Evolutionary conservation across 2,329 filamentous ascomycete genomes (phyloP).

Genomic region (Zymoseptoria crescenta): DNA sequence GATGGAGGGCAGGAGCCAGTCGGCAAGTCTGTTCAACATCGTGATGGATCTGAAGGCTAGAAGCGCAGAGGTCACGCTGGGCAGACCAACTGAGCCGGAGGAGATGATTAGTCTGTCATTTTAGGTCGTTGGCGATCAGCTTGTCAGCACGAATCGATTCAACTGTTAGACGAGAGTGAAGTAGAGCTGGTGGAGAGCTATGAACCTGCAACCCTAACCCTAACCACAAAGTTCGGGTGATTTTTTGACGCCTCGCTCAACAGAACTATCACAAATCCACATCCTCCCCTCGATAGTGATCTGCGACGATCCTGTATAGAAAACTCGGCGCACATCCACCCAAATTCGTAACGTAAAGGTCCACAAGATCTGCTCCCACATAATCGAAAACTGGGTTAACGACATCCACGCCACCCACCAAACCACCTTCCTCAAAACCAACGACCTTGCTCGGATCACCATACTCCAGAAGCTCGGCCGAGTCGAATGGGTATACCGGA

Average conservation of each 20-base stretch:
- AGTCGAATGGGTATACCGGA: constrained; percentile 78
- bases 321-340: constrained; percentile 63
- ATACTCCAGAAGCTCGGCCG: constrained; percentile 75
- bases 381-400: constrained; percentile 76
- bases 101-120: constrained; percentile 12
- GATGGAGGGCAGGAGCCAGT: constrained; percentile 16
- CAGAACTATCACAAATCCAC: constrained; percentile 41
- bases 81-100: constrained; percentile 26
- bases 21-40: constrained; percentile 32
- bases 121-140: not conserved
- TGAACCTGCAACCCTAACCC: no score
- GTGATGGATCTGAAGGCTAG: constrained; percentile 30
- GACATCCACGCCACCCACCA: constrained; percentile 71
- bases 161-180: no score
- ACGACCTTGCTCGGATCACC: constrained; percentile 72
- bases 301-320: constrained; percentile 63
- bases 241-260: no score
- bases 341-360: constrained; percentile 81
- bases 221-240: no score
- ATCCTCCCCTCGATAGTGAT: constrained; percentile 69
- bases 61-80: constrained; percentile 26
- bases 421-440: constrained; percentile 67
- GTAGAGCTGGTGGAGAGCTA: no score
- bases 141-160: not conserved
- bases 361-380: constrained; percentile 65